phyloP scores from a whole-genome alignment of 2,329 filamentous ascomycete species.

The Colletotrichum trifolii region DNA sequence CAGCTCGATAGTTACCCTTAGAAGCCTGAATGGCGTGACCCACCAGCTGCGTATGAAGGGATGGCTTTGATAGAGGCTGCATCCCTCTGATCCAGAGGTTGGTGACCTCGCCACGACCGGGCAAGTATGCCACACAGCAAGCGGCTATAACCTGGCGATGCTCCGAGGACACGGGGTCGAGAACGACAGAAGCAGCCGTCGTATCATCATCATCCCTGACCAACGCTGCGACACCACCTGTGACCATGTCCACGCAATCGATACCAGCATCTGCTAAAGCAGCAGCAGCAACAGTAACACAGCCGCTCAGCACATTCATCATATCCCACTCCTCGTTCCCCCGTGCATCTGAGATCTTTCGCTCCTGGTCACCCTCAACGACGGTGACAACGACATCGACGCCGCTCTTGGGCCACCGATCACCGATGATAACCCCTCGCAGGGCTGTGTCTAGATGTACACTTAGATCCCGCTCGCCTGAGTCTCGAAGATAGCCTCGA shows the following conservation, averaged over 20 bases:
- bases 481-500: conserved; percentile 86
- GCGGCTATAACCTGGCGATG: conserved; percentile 82
- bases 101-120: conserved; percentile 88
- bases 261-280: conserved; percentile 95
- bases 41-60: conserved; percentile 49
- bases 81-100: conserved; percentile 93
- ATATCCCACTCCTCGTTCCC: conserved; percentile 80
- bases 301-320: conserved; percentile 92
- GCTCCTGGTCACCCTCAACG: conserved; percentile 91
- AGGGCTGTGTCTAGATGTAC: conserved; percentile 92
- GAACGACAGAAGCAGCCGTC: conserved; percentile 58
- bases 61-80: conserved; percentile 53
- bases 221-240: conserved; percentile 88
- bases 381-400: conserved; percentile 96
- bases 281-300: conserved; percentile 92
- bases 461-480: conserved; percentile 87
- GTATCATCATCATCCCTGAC: conserved; percentile 54
- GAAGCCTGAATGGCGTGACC: conserved; percentile 55
- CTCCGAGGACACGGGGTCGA: conserved; percentile 87
- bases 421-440: conserved; percentile 88
- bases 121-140: conserved; percentile 91
- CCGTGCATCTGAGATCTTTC: conserved; percentile 57
- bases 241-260: conserved; percentile 91
- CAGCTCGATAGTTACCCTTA: conserved; percentile 44
- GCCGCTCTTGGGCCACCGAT: conserved; percentile 97